Percentiles rank a stretch among this genome's conserved stretches.
phyloP scores from a whole-genome alignment of 768 basidiomycete genomes.

The Rhodotorula graminis region DNA sequence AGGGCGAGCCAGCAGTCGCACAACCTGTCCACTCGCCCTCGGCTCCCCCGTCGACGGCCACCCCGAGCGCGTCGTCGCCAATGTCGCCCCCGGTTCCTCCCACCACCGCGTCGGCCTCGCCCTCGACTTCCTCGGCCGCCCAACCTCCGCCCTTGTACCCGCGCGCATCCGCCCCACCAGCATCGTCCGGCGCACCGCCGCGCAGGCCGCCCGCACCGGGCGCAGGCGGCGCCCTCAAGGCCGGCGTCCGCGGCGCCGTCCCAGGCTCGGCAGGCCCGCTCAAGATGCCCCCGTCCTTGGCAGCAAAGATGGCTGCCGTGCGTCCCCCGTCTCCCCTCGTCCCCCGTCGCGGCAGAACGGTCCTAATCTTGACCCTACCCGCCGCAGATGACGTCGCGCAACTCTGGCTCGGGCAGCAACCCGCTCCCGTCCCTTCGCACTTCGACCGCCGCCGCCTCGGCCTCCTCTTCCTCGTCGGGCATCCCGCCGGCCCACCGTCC shows the following conservation, averaged over 20 bases:
- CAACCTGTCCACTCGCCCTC: too few relatives aligned
- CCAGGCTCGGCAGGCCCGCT: constrained; percentile 14
- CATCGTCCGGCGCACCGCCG: neutral
- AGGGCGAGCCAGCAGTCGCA: too few relatives aligned
- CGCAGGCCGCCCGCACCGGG: neutral
- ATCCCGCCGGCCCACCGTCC: constrained; percentile 44
- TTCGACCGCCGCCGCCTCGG: constrained; percentile 48
- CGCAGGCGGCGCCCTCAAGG: constrained; percentile 13
- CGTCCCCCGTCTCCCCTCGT: too few relatives aligned
- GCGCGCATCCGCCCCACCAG: constrained; percentile 4
- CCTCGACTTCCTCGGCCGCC: neutral
- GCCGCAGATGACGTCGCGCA: neutral
- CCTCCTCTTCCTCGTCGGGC: constrained; percentile 42
- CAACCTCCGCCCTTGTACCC: neutral
- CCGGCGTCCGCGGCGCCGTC: constrained; percentile 8
- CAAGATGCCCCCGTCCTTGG: constrained; percentile 73
- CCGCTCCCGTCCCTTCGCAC: neutral
- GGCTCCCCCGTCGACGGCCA: too few relatives aligned
- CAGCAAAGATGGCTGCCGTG: constrained; percentile 90
- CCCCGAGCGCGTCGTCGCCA: neutral
- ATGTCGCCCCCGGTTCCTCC: neutral
- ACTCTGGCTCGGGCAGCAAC: neutral
- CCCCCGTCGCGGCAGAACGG: too few relatives aligned
- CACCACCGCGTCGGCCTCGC: neutral
- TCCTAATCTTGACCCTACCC: too few relatives aligned